These are phyloP conservation scores for Diplodia mutila DNA, from an alignment of 2,329 filamentous ascomycete genomes.

Conservation along the genomic window DNA sequence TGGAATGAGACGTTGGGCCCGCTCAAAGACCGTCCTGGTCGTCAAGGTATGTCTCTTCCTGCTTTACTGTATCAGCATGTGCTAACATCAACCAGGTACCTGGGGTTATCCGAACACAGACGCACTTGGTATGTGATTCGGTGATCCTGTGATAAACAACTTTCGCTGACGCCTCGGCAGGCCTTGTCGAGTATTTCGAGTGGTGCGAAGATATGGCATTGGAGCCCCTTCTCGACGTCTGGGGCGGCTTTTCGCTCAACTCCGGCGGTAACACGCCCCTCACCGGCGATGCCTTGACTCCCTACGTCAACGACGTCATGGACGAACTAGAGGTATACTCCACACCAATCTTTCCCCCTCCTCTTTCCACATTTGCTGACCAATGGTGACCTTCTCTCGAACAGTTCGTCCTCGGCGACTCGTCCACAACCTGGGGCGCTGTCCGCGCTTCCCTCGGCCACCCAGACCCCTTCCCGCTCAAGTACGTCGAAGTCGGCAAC, in stretches of 20 bases:
- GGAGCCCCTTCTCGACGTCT: slow-evolving; percentile 61
- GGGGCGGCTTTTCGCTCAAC: slow-evolving; percentile 57
- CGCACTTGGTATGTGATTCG: slow-evolving; percentile 50
- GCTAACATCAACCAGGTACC: slow-evolving; percentile 42
- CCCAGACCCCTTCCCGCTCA: slow-evolving; percentile 62
- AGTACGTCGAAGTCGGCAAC: slow-evolving; percentile 69
- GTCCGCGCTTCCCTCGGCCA: slow-evolving; percentile 64
- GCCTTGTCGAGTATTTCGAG: slow-evolving; percentile 64
- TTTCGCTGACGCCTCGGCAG: background rate
- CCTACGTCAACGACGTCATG: slow-evolving; percentile 63
- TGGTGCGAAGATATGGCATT: slow-evolving; percentile 65
- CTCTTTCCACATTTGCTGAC: background rate
- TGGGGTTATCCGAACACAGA: slow-evolving; percentile 67
- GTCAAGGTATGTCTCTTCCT: slow-evolving; percentile 57
- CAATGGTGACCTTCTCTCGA: too few species aligned
- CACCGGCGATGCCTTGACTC: slow-evolving; percentile 54
- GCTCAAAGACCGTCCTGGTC: slow-evolving; percentile 58
- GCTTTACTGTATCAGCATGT: slow-evolving; percentile 28
- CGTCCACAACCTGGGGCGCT: slow-evolving; percentile 60
- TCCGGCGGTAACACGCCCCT: slow-evolving; percentile 50
- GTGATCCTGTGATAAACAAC: background rate
- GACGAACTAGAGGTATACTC: slow-evolving; percentile 58
- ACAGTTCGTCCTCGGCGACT: slow-evolving; percentile 60
- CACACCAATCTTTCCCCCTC: background rate
- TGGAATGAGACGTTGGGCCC: slow-evolving; percentile 59